Base-by-base conservation (phyloP, 2,329 filamentous ascomycete species). In the Rosellinia necatrix region DNA sequence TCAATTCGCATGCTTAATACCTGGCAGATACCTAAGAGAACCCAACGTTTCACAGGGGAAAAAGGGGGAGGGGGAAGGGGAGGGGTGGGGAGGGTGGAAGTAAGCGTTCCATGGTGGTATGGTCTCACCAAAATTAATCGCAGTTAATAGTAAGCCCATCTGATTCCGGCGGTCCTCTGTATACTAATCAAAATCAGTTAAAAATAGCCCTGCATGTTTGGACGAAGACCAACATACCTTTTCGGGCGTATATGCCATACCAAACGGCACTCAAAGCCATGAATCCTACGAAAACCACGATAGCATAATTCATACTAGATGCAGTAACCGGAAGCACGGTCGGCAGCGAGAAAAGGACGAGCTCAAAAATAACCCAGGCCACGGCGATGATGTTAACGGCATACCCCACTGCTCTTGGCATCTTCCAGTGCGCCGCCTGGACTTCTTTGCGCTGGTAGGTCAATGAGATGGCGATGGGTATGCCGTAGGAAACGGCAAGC, bases 401-500 rank as follows among this genome's bases (percentile, higher is more conserved):
- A 37, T 72, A 70, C 0, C 81, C 80, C 3, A 80, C n/a, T 2
- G 71, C 32, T 1, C 49, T 64, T 0, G 78, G 78, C 66, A 77
- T 76, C 21, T 72, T 79, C 76, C 79, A 83, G 8, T 67, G 68
- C 1, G 80, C 80, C n/a, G 65, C 68, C 10, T 73, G 72, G 1
- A 83, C 80, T 55, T 80, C 79, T 7, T 60, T 66, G 1, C 80
- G 77, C 2, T 72, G 67, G 55, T 79, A 70, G 34, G 76, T 68
- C 17, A 84, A 65, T 40, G 76, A 82, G 59, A 83, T 74, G 7
- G 71, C 66, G 38, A 85, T 83, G 1, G 82, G 82, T 17, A 85
- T 81, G 0, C 76, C 78, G 57, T 85, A 85, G 0, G 77, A 78
- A 4, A 81, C 73, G 0, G 82, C 80, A 22, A 85, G 71, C 0